Evolutionary conservation across 2,329 filamentous ascomycete species (phyloP).

Genomic region (Exophiala calicioides): DNA sequence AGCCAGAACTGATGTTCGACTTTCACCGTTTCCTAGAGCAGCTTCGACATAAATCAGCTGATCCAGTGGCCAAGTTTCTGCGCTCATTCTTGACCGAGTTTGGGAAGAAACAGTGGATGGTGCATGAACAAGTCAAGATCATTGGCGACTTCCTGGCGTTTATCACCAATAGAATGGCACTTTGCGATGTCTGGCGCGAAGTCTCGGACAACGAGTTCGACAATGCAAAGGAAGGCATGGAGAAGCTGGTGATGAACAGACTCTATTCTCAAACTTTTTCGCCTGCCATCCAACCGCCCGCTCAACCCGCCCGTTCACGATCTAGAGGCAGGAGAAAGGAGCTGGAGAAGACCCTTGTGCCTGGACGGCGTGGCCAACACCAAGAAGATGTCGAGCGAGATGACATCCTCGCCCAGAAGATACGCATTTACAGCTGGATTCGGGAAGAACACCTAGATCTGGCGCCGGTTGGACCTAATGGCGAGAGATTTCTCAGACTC

Average conservation of each 20-base stretch:
- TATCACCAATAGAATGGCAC: slow-evolving; percentile 96
- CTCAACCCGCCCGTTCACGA: slow-evolving; percentile 61
- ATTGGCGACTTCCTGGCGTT: slow-evolving; percentile 95
- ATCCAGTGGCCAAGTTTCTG: slow-evolving; percentile 92
- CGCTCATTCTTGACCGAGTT: slow-evolving; percentile 95
- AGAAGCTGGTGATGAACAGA: slow-evolving; percentile 98
- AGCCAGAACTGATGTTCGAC: slow-evolving; percentile 87
- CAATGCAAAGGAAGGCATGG: slow-evolving; percentile 97
- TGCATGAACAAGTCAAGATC: slow-evolving; percentile 98
- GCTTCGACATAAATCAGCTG: slow-evolving; percentile 92
- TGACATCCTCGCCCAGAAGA: slow-evolving; percentile 93
- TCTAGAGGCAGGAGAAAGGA: slow-evolving; percentile 69
- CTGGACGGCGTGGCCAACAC: slow-evolving; percentile 89
- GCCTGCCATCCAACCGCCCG: slow-evolving; percentile 81
- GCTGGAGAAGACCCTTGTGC: slow-evolving; percentile 68
- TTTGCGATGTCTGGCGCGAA: slow-evolving; percentile 94
- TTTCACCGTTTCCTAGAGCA: slow-evolving; percentile 97
- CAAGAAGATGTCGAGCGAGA: slow-evolving; percentile 97
- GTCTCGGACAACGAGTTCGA: slow-evolving; percentile 97
- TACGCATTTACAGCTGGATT: slow-evolving; percentile 95
- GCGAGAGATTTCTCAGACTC: slow-evolving; percentile 80
- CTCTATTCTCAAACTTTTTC: slow-evolving; percentile 96
- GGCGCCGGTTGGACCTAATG: slow-evolving; percentile 77
- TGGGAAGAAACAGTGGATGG: slow-evolving; percentile 98
- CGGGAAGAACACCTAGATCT: slow-evolving; percentile 93